Evolutionary conservation across 164 flowering plant species (phyloP), one percentile per base, ranked within the genome.

Genomic region (Taxillus chinensis): DNA sequence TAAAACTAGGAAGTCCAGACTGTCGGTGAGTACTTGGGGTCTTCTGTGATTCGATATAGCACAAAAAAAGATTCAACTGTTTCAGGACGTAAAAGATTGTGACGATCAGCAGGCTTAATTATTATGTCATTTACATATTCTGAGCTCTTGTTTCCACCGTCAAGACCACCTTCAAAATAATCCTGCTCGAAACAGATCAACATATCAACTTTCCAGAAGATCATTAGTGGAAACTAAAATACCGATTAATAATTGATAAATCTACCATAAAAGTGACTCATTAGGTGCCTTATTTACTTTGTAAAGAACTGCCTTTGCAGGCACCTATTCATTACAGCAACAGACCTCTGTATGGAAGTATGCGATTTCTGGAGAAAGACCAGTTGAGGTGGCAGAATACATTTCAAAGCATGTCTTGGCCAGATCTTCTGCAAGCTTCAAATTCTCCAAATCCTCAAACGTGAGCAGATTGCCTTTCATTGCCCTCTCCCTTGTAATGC

Each of bases 301-400:
- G 10, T 43, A 43, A 9, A 43, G 46, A 5, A 43, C 46, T 43
- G 10, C 7, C 46, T 43, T 43, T 43, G 46, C 7, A 43, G 10
- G 46, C 7, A 43, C 46, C 7, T 43, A 43, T 6, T 27, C 27
- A 27, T 27, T 6, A 43, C 1, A 5, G 2, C 46, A 43, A 68
- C 77, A 64, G 51, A 93, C 97, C 89, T 86, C 83, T 43, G 76
- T 65, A 61, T 83, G 86, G 72, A 93, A 90, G 78, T 93, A 87
- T 57, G 86, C 90, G 64, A 90, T 90, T 86, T 93, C 99, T 51
- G 99, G 95, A 72, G 99, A 89, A 73, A 93, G 89, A 67, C 99
- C 99, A 53, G 99, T 90, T 43, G 99, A 75, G 48, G 99, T 93
- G 66, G 85, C 93, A 39, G 86, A 67, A 73, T 93, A 90, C 90